Evolutionary conservation across 768 basidiomycete genomes (phyloP), one percentile per base, ranked within the genome.

Genomic region (Sarcodon aspratus): DNA sequence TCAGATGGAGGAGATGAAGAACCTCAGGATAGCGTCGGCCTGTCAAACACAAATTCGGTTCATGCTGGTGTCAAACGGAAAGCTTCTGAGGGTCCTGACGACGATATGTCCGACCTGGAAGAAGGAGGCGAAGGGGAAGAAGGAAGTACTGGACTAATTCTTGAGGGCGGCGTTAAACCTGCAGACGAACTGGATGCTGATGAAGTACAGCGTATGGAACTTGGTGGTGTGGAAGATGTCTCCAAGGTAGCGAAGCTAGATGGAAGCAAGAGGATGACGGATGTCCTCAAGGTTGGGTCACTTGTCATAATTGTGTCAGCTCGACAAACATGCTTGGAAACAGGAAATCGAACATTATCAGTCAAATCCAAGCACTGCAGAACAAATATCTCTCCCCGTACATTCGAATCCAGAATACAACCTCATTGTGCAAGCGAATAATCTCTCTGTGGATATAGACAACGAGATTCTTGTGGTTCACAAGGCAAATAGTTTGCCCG

Each of bases 391-490:
- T 1, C 69, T 85, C 33, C 84, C 85, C 18, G 82, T 88, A 1
- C 87, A 91, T 61, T 74, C 92, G 52, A 94, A 95, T 61, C 89
- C 92, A 1, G 96, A 99, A 65, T 99, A 99, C 69, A 80, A 84
- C 53, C 73, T 98, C 52, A 98, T 98, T 58, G 96, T 99, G 5
- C 83, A 92, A 57, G 91, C 96, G 21, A 99, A 99, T 70, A 99
- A 99, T 65, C 71, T 98, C 50, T 91, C 93, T 1, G 96, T 99
- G 38, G 96, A 99, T 58, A 82, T 98, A 6, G 96, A 99, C 67
- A 99, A 99, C 57, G 96, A 99, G 65, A 90, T 97, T 48, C 73
- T 99, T 34, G 74, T 99, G 33, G 94, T 99, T 0, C 91, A 99
- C 70, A 99, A 99, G 75, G 92, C 77, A 57, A 54, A 66, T 60